These are phyloP conservation scores for Graphium sp. DNA, from an alignment of 2,329 filamentous ascomycete genomes.

Conservation along the genomic window DNA sequence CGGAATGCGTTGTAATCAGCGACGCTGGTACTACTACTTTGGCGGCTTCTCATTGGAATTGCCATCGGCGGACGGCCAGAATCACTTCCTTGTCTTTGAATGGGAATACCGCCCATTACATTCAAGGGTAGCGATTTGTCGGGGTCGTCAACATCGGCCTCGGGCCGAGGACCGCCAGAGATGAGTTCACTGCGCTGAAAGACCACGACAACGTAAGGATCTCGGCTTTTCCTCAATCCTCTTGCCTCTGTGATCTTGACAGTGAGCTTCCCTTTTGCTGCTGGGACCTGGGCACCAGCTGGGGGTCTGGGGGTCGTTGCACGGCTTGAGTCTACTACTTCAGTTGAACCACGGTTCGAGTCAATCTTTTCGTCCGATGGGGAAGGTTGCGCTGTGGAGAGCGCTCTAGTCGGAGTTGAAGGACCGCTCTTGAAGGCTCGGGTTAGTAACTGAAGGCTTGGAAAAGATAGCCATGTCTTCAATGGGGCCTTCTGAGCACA, in stretches of 20 bases:
- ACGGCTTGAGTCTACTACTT: conserved; percentile 28
- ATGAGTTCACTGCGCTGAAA: conserved; percentile 97
- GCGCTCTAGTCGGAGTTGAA: conserved; percentile 74
- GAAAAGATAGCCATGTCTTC: conserved; percentile 39
- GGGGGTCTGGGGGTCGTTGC: conserved; percentile 33
- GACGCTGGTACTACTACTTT: conserved; percentile 87
- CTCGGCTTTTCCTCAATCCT: conserved; percentile 62
- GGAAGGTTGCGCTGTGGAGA: conserved; percentile 46
- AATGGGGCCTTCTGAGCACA: conserved; percentile 9
- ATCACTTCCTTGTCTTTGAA: conserved; percentile 61
- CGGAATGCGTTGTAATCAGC: conserved; percentile 45
- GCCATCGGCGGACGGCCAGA: conserved; percentile 70
- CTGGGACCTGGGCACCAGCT: conserved; percentile 44
- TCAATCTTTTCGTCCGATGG: conserved; percentile 25
- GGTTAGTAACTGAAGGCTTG: conserved; percentile 78
- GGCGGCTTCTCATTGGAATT: conserved; percentile 91
- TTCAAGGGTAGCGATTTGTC: conserved; percentile 22
- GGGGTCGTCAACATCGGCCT: conserved; percentile 41
- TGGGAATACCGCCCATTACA: conserved; percentile 36
- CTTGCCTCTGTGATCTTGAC: conserved; percentile 80
- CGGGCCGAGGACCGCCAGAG: conserved; percentile 61
- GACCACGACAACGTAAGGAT: conserved; percentile 91
- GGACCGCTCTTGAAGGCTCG: conserved; percentile 81
- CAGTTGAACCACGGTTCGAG: conserved; percentile 12
- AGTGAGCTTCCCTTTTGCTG: conserved; percentile 71